These are phyloP conservation scores for Fusarium domesticum DNA, from an alignment of 2,329 filamentous ascomycete genomes.

Conservation along the genomic window DNA sequence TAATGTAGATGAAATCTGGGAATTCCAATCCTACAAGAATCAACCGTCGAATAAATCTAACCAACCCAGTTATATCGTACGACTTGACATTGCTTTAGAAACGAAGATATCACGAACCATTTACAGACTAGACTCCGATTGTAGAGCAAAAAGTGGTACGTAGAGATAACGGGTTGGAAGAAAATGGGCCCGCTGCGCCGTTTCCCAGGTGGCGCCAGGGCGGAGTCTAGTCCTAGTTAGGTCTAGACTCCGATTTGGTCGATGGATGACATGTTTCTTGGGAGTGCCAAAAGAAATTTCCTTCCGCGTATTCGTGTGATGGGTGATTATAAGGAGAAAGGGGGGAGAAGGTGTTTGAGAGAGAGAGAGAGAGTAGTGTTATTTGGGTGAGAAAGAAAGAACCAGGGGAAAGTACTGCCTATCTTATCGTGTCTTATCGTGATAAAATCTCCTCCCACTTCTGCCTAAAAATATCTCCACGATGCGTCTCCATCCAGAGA, in stretches of 20 bases:
- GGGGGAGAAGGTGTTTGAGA: neutral
- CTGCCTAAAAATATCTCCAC: constrained; percentile 11
- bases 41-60: neutral
- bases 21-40: neutral
- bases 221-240: constrained; percentile 23
- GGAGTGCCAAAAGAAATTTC: no score
- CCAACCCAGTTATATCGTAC: neutral
- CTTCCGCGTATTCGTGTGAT: no score
- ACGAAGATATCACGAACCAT: constrained; percentile 2
- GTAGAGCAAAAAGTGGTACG: neutral
- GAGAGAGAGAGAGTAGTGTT: neutral
- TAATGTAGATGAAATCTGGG: neutral
- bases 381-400: neutral
- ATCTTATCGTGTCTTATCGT: neutral
- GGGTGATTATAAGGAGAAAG: no score
- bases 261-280: constrained; percentile 1
- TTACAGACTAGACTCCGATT: constrained; percentile 28
- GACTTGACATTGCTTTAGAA: no score
- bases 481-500: constrained; percentile 19
- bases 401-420: neutral
- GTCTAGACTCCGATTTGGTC: constrained; percentile 34
- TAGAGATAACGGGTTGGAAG: neutral
- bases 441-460: constrained; percentile 17
- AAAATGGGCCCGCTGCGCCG: neutral
- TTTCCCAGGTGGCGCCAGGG: neutral